Conservation (phyloP, 2,329 filamentous ascomycete species). For the Biscogniauxia mediterranea region DNA sequence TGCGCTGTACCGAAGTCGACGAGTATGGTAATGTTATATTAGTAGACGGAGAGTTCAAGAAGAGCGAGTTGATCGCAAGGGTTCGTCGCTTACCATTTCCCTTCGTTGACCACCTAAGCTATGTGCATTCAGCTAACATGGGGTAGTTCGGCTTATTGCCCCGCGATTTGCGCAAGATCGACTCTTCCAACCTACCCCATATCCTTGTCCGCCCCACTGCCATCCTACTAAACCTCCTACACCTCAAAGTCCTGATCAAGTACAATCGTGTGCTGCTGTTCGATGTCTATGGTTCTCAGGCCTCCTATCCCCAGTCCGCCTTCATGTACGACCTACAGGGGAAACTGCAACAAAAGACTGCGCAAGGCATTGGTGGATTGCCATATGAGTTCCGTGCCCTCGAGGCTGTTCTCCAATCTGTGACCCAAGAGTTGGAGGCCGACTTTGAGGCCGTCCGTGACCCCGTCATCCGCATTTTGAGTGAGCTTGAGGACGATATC, state of each 20-base stretch:
- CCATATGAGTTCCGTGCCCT: conserved; percentile 96
- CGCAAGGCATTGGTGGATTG: conserved; percentile 60
- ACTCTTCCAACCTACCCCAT: conserved; percentile 91
- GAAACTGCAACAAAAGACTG: conserved; percentile 79
- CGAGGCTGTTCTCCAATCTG: conserved; percentile 91
- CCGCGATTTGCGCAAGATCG: conserved; percentile 94
- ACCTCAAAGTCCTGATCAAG: conserved; percentile 93
- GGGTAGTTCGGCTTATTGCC: conserved; percentile 82
- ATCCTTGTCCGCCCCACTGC: conserved; percentile 91
- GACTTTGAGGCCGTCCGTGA: conserved; percentile 94
- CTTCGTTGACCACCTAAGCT: neutral
- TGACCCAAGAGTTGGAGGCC: conserved; percentile 85
- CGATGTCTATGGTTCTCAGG: conserved; percentile 91
- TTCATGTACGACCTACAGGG: conserved; percentile 98
- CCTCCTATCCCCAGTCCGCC: conserved; percentile 90
- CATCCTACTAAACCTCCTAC: conserved; percentile 93
- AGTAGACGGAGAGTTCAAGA: conserved; percentile 94
- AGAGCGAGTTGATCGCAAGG: conserved; percentile 94
- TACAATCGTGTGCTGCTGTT: conserved; percentile 92
- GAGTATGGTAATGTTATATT: conserved; percentile 88
- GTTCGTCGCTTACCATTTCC: conserved; percentile 43
- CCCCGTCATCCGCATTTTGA: conserved; percentile 83
- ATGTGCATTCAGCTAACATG: conserved; percentile 11
- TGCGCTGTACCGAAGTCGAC: conserved; percentile 94
- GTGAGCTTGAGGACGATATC: conserved; percentile 93